Evolutionary conservation across 2,329 filamentous ascomycete species (phyloP).

Genomic region (Fusarium nurragi): DNA sequence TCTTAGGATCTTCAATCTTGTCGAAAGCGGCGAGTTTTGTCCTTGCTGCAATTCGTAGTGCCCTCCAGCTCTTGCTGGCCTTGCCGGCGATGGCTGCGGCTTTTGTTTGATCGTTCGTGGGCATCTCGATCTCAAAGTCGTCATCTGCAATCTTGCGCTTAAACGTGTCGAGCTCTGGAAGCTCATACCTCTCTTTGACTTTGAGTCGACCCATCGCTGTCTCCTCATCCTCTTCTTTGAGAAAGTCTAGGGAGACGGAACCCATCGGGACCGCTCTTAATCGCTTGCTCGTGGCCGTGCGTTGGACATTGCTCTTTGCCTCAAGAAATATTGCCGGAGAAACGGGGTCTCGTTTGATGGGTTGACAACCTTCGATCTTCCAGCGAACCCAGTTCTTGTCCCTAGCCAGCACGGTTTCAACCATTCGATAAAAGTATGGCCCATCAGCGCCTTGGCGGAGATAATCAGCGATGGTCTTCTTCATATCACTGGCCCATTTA

Average conservation of each 20-base stretch:
- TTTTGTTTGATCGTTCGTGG: conserved; percentile 69
- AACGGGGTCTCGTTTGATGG: conserved; percentile 81
- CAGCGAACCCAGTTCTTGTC: conserved; percentile 99
- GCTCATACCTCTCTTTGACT: conserved; percentile 68
- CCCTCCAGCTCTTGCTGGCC: conserved; percentile 90
- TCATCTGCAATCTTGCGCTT: conserved; percentile 78
- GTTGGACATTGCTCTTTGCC: conserved; percentile 72
- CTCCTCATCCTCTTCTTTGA: conserved; percentile 70
- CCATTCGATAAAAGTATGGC: conserved; percentile 94
- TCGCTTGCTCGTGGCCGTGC: conserved; percentile 75
- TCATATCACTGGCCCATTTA: conserved; percentile 85
- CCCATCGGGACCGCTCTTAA: conserved; percentile 75
- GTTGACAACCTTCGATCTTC: conserved; percentile 94
- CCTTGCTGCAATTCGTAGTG: conserved; percentile 80
- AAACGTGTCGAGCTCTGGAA: conserved; percentile 77
- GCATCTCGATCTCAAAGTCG: conserved; percentile 88
- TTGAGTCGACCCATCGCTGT: conserved; percentile 76
- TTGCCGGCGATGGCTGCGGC: conserved; percentile 72
- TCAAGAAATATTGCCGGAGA: conserved; percentile 73
- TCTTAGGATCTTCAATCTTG: conserved; percentile 84
- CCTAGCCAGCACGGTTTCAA: conserved; percentile 92
- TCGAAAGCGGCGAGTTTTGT: conserved; percentile 82
- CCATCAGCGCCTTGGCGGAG: conserved; percentile 83
- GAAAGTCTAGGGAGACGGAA: conserved; percentile 79
- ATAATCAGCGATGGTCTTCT: conserved; percentile 81